phyloP scores from a whole-genome alignment of 2,329 filamentous ascomycete species.

The Fusarium falciforme region DNA sequence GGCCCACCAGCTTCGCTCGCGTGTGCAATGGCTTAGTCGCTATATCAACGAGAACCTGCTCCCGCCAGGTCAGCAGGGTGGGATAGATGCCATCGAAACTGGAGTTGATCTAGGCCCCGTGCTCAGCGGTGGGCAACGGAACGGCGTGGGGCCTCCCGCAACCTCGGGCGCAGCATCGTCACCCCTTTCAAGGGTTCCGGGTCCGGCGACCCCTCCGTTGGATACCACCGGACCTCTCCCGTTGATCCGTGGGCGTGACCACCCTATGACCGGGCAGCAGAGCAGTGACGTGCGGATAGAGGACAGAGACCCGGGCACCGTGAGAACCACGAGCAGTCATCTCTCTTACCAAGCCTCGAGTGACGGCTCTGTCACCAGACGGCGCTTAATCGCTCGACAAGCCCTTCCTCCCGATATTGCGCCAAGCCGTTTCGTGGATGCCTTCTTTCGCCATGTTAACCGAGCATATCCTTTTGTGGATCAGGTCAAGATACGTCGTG shows the following conservation, averaged over 20 bases:
- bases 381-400: constrained; percentile 30
- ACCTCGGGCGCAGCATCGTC: constrained; percentile 21
- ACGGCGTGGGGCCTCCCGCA: neutral
- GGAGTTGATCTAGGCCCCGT: constrained; percentile 44
- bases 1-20: constrained; percentile 52
- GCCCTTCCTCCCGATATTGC: constrained; percentile 39
- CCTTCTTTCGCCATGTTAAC: constrained; percentile 59
- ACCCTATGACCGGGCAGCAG: constrained; percentile 15
- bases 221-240: constrained; percentile 15
- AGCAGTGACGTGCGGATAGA: constrained; percentile 24
- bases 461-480: constrained; percentile 59
- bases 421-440: constrained; percentile 53
- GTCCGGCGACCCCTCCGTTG: constrained; percentile 29
- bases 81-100: constrained; percentile 52
- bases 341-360: constrained; percentile 37
- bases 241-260: constrained; percentile 17
- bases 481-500: constrained; percentile 47
- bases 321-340: constrained; percentile 34
- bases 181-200: constrained; percentile 17
- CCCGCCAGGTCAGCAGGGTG: constrained; percentile 27
- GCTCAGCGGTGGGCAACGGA: constrained; percentile 13
- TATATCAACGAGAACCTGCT: constrained; percentile 51
- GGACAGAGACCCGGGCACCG: constrained; percentile 35
- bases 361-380: constrained; percentile 30
- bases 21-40: constrained; percentile 54